Evolutionary conservation across 257 asterid species (phyloP).

Genomic region (Solanum appendiculatum): DNA sequence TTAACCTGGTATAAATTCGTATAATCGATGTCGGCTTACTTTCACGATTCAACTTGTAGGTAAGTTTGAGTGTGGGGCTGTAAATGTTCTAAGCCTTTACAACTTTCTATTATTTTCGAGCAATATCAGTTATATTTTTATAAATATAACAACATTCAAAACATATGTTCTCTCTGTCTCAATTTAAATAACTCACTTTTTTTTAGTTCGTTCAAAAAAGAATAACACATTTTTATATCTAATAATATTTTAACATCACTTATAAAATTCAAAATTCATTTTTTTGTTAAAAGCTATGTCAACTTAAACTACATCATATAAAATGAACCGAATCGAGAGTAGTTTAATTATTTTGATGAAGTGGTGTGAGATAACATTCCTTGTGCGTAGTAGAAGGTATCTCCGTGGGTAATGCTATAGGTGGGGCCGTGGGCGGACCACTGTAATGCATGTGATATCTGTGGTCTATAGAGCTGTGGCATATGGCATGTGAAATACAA

Average conservation of each 20-base stretch:
- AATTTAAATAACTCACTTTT: neutral
- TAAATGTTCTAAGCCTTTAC: neutral
- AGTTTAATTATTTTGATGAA: neutral
- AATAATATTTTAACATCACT: too few relatives aligned
- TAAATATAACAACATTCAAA: neutral
- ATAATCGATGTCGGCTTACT: neutral
- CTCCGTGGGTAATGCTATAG: neutral
- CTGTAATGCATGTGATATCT: neutral
- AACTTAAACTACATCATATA: too few relatives aligned
- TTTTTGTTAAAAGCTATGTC: too few relatives aligned
- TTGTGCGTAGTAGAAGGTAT: neutral
- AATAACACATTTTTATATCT: too few relatives aligned
- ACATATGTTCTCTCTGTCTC: neutral
- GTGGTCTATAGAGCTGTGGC: neutral
- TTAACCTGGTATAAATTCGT: neutral
- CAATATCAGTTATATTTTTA: neutral
- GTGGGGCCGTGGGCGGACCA: neutral
- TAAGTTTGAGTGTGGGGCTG: neutral
- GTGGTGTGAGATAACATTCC: neutral
- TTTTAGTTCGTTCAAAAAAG: too few relatives aligned
- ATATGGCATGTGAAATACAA: slow-evolving; percentile 20
- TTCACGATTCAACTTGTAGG: neutral
- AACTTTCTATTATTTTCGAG: neutral
- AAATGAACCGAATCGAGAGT: neutral
- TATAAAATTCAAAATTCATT: too few relatives aligned